Base-by-base conservation (phyloP, 345 rosid species). In the Aquilaria malaccensis region DNA sequence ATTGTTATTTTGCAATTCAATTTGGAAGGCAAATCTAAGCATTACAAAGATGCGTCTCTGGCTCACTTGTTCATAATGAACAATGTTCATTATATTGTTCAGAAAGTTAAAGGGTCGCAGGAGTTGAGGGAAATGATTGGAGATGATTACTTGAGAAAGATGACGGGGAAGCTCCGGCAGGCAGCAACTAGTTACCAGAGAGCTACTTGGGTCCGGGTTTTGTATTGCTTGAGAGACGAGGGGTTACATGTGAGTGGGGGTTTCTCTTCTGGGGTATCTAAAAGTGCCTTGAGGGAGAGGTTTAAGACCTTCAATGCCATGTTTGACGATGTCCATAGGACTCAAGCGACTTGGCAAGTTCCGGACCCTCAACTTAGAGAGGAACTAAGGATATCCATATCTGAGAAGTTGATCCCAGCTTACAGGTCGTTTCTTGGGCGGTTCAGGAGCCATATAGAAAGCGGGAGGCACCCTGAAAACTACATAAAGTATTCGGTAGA, bases 371-470 rank as follows among this genome's bases (percentile, higher is more conserved):
- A 93, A 72, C 91, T 93, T 10, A 60, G 94, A 62, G 97, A 89
- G 79, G 98, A 93, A 77, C 87, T 93, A 47, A 70, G 98, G 64
- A 89, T 93, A 61, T 87, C 98, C 0, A 70, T 93, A 59, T 83
- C 91, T 0, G 97, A 87, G 79, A 83, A 76, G 80, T 60, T 89
- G 75, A 79, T 93, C 54, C 98, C 98, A 1, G 98, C 97, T 67
- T 93, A 93, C 60, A 77, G 98, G 58, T 93, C 98, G 3, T 93
- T 93, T 74, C 79, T 87, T 59, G 98, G 96, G 72, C 76, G 98
- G 64, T 93, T 87, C 74, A 87, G 96, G 77, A 79, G 85, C 69
- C 89, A 87, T 65, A 87, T 93, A 64, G 98, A 93, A 80, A 87
- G 89, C 61, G 96, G 90, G 62, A 93, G 58, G 79, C 98, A 93